These are phyloP conservation scores for Cryphonectria japonica DNA, from an alignment of 2,329 filamentous ascomycete species.

Conservation along the genomic window DNA sequence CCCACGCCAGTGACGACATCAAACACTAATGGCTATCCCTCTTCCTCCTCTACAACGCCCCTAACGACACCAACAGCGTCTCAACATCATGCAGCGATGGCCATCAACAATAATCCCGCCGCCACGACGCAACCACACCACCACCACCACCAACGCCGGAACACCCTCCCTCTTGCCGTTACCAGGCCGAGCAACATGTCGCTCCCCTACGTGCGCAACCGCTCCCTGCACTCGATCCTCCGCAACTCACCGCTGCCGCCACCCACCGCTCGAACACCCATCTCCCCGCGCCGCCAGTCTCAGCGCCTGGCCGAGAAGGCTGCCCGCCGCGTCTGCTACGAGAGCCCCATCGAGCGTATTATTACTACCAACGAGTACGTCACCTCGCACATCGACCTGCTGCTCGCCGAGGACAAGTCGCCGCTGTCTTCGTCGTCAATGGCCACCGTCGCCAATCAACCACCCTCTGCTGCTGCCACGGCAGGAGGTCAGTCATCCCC, in stretches of 20 bases:
- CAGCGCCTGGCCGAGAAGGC: constrained; percentile 58
- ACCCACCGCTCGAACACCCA: constrained; percentile 51
- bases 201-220: constrained; percentile 62
- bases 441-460: constrained; percentile 21
- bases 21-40: no score
- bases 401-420: constrained; percentile 58
- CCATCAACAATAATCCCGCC: constrained; percentile 30
- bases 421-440: constrained; percentile 47
- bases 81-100: constrained; percentile 8
- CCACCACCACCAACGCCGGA: constrained; percentile 38
- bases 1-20: not conserved
- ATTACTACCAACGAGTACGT: constrained; percentile 66
- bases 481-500: not conserved
- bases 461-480: not conserved
- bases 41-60: not conserved
- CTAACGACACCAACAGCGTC: not conserved
- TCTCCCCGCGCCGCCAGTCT: constrained; percentile 58
- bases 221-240: constrained; percentile 64
- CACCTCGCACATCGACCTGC: constrained; percentile 65
- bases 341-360: constrained; percentile 65
- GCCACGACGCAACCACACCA: constrained; percentile 19
- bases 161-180: constrained; percentile 39
- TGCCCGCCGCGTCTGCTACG: constrained; percentile 62
- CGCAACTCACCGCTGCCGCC: constrained; percentile 68
- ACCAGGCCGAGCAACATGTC: constrained; percentile 33